These are phyloP conservation scores for Salix purpurea DNA, from an alignment of 345 rosid species.

Conservation along the genomic window DNA sequence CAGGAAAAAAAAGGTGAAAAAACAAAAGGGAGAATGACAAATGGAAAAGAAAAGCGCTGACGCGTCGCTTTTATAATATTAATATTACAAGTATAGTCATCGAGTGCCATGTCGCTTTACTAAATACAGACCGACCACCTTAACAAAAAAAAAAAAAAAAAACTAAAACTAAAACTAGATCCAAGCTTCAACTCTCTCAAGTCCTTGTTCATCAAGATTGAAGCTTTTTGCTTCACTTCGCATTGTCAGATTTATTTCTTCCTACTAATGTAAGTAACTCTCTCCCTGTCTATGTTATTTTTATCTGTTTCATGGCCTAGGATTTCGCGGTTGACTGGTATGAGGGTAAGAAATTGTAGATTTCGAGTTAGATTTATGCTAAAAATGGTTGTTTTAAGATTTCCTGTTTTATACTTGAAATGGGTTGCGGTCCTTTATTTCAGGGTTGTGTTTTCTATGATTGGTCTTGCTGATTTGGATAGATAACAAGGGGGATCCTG, in stretches of 20 bases:
- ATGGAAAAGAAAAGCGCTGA: slow-evolving; percentile 23
- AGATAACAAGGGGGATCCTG: too few species aligned
- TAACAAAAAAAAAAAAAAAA: background rate
- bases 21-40: slow-evolving; percentile 9
- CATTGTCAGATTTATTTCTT: background rate
- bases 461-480: too few species aligned
- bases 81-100: background rate
- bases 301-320: background rate
- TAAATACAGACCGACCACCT: slow-evolving; percentile 25
- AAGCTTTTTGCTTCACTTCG: background rate
- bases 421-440: too few species aligned
- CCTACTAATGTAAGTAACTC: background rate
- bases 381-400: too few species aligned
- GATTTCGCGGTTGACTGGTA: too few species aligned
- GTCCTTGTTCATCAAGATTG: background rate
- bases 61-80: slow-evolving; percentile 17
- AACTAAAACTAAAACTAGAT: background rate
- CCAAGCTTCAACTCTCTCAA: background rate
- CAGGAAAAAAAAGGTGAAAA: background rate
- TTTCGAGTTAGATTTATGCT: too few species aligned
- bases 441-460: too few species aligned
- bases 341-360: too few species aligned
- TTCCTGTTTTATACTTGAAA: too few species aligned
- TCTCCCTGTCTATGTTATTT: background rate
- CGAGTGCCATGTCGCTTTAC: slow-evolving; percentile 34